phyloP scores from a whole-genome alignment of 768 basidiomycete genomes.

The Boletus speciosus region DNA sequence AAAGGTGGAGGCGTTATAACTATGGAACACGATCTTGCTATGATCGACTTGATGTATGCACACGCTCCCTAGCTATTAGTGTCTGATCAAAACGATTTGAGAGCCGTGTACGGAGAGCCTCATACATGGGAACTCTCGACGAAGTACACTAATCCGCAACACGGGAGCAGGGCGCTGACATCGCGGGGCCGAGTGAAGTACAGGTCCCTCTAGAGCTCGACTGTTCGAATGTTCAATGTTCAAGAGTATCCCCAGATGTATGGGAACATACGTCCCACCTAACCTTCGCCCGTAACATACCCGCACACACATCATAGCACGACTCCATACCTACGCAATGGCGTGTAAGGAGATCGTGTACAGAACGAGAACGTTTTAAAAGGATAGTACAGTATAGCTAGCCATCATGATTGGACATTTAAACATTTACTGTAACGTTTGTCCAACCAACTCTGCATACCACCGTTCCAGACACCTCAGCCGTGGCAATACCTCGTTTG shows the following conservation, averaged over 20 bases:
- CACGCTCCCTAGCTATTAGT: too few relatives aligned
- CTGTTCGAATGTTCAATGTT: conserved; percentile 29
- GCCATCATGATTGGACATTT: too few relatives aligned
- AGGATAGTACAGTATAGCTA: conserved; percentile 1
- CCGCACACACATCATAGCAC: not conserved
- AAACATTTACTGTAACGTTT: too few relatives aligned
- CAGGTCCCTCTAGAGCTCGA: conserved; percentile 39
- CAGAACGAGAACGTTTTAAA: not conserved
- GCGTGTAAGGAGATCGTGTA: conserved; percentile 13
- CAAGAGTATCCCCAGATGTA: conserved; percentile 74
- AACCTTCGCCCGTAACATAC: conserved; percentile 90
- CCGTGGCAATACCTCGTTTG: conserved; percentile 26
- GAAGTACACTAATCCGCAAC: too few relatives aligned
- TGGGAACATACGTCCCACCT: conserved; percentile 96
- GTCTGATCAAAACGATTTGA: too few relatives aligned
- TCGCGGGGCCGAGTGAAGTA: conserved; percentile 9
- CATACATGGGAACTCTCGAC: too few relatives aligned
- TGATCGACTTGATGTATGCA: too few relatives aligned
- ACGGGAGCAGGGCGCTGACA: not conserved
- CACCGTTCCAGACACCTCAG: conserved; percentile 22
- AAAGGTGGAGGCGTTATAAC: too few relatives aligned
- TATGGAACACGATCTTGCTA: too few relatives aligned
- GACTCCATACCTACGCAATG: not conserved
- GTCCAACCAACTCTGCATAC: conserved; percentile 3
- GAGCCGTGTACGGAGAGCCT: too few relatives aligned